Evolutionary conservation across 345 rosid genomes (phyloP), one percentile per base, ranked within the genome.

Genomic region (Chamaenerion angustifolium): DNA sequence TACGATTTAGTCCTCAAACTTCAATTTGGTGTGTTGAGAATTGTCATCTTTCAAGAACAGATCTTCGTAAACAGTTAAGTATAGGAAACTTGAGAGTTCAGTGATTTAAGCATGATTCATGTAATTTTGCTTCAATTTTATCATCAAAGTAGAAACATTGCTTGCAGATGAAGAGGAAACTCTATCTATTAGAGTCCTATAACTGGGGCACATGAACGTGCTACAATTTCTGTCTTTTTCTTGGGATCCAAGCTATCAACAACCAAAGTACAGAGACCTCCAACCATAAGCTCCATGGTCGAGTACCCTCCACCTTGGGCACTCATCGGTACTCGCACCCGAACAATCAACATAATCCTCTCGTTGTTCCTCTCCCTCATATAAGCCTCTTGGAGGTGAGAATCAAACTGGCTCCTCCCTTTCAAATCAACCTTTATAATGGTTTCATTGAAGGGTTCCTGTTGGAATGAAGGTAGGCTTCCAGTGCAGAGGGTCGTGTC

Each of bases 211-310:
- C 72, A 79, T 2, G 15, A 37, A 2, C 53, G 55, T 4, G 79
- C 72, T 19, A 80, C 12, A 21, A 76, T 62, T 44, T 42, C 40
- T 2, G 63, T 61, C 55, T 61, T 18, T 66, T 64, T 64, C 12
- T 48, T 56, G 0, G 71, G 66, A 3, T 61, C 18, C 64, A 80
- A 45, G 61, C 42, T 80, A 64, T 76, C 75, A 18, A 80, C 73
- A 48, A 77, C 65, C 69, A 77, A 46, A 25, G 64, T 43, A 48
- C 77, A 70, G 35, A 68, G 58, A 11, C 75, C 56, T 10, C 11
- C 27, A 43, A 72, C 71, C 43, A 52, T 48, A n/a, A 73, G 51
- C 49, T 67, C 49, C 48, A 64, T 65, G 54, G 69, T 27, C 7
- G 76, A 64, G 10, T 69, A 37, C 6, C 46, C 46, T 10, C 21